A percentile compares a stretch with the other conserved stretches of the same genome.
phyloP scores from a whole-genome alignment of 495 filamentous ascomycete genomes.

The Xylaria venustula region DNA sequence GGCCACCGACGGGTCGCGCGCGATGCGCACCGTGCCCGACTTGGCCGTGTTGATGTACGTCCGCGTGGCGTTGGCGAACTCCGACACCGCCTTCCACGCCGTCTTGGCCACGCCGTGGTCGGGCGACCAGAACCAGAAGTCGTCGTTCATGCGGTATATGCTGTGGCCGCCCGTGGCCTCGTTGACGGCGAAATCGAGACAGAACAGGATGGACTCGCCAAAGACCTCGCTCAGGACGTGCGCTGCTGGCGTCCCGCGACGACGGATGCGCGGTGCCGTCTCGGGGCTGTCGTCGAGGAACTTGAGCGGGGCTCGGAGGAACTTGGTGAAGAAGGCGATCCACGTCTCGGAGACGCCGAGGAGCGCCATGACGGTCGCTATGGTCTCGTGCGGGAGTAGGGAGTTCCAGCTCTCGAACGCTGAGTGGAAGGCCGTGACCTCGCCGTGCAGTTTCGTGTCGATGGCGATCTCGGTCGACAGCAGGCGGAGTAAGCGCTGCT shows the following conservation, averaged over 20 bases:
- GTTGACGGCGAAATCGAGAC: slow-evolving; percentile 66
- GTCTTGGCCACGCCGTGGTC: slow-evolving; percentile 51
- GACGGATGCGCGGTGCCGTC: slow-evolving; percentile 42
- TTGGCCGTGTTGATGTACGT: slow-evolving; percentile 58
- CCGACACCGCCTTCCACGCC: slow-evolving; percentile 58
- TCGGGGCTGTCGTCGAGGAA: slow-evolving; percentile 54
- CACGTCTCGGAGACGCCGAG: slow-evolving; percentile 60
- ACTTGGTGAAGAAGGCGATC: slow-evolving; percentile 61
- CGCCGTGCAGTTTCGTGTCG: slow-evolving; percentile 53
- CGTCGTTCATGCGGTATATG: slow-evolving; percentile 64
- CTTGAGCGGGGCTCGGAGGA: slow-evolving; percentile 59
- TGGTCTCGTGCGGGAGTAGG: slow-evolving; percentile 58
- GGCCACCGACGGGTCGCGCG: slow-evolving; percentile 18
- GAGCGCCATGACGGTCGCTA: slow-evolving; percentile 55
- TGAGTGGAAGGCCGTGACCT: slow-evolving; percentile 60
- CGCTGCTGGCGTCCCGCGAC: slow-evolving; percentile 56
- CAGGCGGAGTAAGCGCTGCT: slow-evolving; percentile 60
- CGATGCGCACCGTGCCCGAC: slow-evolving; percentile 52
- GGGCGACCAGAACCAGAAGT: slow-evolving; percentile 67
- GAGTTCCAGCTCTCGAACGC: slow-evolving; percentile 64
- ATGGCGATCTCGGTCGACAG: slow-evolving; percentile 64
- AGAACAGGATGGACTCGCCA: slow-evolving; percentile 62
- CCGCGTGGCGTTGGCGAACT: slow-evolving; percentile 55
- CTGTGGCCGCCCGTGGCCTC: slow-evolving; percentile 51
- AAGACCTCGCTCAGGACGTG: slow-evolving; percentile 60